Base-by-base conservation (phyloP, 83 land plant genomes). In the Diphasiastrum complanatum region DNA sequence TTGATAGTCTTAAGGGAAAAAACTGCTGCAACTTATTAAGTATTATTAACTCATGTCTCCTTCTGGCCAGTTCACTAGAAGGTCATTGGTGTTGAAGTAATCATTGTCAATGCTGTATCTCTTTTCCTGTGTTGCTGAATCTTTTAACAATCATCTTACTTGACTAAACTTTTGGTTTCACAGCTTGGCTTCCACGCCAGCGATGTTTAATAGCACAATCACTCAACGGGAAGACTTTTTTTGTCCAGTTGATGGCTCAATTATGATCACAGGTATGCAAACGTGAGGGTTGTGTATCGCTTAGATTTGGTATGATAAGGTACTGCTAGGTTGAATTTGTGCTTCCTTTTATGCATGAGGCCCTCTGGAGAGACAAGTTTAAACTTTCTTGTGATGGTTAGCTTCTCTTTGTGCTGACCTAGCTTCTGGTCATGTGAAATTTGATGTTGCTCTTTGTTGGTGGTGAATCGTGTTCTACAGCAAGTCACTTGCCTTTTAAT, bases 131-230 rank as follows among this genome's bases (percentile, higher is more conserved):
- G n/a, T n/a, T n/a, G n/a, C n/a, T n/a, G n/a, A n/a, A n/a, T n/a
- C n/a, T n/a, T n/a, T n/a, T n/a, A n/a, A n/a, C n/a, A n/a, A n/a
- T n/a, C n/a, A n/a, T n/a, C n/a, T n/a, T n/a, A n/a, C n/a, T n/a
- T n/a, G n/a, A n/a, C n/a, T n/a, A n/a, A n/a, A n/a, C n/a, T n/a
- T n/a, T n/a, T n/a, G n/a, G n/a, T n/a, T n/a, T n/a, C n/a, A n/a
- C 69, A 93, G 99, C 61, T 80, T 93, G 78, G 96, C 99, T 60
- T 93, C 99, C 41, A 93, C 99, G 27, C 99, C 99, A 63, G 99
- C 99, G 63, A 93, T 93, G 99, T 93, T 93, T 61, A 90, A 93
- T 71, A 89, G 97, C 73, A 93, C 99, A 38, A 63, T 93, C 18
- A 86, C 96, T 16, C 74, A 76, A 61, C 65, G 74, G 46, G 79